phyloP scores from a whole-genome alignment of 1,139 yeast species.

The Yamadazyma diospyri region DNA sequence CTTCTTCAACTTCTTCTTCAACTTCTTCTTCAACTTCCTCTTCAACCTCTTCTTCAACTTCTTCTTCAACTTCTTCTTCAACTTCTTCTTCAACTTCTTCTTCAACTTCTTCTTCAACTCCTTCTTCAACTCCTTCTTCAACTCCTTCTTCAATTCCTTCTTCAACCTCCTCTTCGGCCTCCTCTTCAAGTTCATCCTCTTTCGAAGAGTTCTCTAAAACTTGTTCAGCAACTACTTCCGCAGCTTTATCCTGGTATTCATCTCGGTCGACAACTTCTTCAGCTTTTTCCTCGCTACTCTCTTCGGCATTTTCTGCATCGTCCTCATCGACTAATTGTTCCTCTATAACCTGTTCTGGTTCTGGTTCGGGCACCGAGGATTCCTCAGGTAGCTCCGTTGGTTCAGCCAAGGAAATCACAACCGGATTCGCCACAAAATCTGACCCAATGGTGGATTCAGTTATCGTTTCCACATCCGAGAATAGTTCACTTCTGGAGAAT shows the following conservation, averaged over 20 bases:
- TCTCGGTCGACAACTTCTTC: slow-evolving; percentile 1
- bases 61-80: slow-evolving; percentile 7
- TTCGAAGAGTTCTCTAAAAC: slow-evolving; percentile 1
- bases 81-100: slow-evolving; percentile 7
- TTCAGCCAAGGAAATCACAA: slow-evolving; percentile 9
- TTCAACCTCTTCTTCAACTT: slow-evolving; percentile 5
- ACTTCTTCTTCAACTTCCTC: slow-evolving; percentile 6
- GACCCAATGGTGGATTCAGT: slow-evolving; percentile 13
- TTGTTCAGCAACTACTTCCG: slow-evolving; percentile 1
- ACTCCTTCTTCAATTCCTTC: slow-evolving; percentile 7
- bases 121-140: slow-evolving; percentile 7
- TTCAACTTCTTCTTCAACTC: slow-evolving; percentile 7
- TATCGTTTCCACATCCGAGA: slow-evolving; percentile 2
- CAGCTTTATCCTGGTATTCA: neutral
- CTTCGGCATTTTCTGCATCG: neutral
- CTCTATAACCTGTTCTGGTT: neutral
- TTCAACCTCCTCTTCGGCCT: slow-evolving; percentile 4
- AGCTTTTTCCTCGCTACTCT: neutral
- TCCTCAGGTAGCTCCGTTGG: neutral
- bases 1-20: slow-evolving; percentile 8
- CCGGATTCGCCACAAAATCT: slow-evolving; percentile 3
- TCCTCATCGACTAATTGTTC: slow-evolving; percentile 1
- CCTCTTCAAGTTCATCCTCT: slow-evolving; percentile 1
- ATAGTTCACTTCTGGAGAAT: slow-evolving; percentile 5
- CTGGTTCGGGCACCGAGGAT: neutral